Evolutionary conservation across 805 yeast species (phyloP).

Genomic region (Clavispora santaluciae): DNA sequence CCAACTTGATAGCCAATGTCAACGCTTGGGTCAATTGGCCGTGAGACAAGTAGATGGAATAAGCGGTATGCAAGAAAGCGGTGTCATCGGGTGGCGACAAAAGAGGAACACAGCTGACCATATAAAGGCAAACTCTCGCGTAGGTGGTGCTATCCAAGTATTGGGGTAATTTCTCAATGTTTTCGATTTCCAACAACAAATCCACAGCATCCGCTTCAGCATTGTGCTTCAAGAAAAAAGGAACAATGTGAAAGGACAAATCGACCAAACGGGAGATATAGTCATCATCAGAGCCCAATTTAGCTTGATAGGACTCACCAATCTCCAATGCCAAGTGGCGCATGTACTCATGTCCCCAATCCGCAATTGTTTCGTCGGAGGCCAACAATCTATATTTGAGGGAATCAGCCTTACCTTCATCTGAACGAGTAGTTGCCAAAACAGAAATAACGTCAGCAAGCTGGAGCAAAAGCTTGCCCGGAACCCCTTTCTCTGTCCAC

Average conservation of each 20-base stretch:
- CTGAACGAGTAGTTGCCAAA: constrained; percentile 90
- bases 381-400: constrained; percentile 68
- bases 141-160: constrained; percentile 82
- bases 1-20: constrained; percentile 82
- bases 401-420: constrained; percentile 72
- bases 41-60: constrained; percentile 72
- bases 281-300: constrained; percentile 32
- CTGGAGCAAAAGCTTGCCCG: constrained; percentile 40
- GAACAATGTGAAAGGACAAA: constrained; percentile 74
- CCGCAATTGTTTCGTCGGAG: constrained; percentile 57
- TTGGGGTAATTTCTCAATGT: constrained; percentile 74
- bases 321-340: constrained; percentile 94
- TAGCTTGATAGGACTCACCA: constrained; percentile 74
- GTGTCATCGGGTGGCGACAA: constrained; percentile 93
- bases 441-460: constrained; percentile 90
- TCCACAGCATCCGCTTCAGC: constrained; percentile 99
- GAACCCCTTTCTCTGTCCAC: constrained; percentile 44
- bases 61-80: constrained; percentile 84
- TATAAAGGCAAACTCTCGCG: constrained; percentile 86
- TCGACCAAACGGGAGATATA: constrained; percentile 45
- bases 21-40: constrained; percentile 85
- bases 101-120: constrained; percentile 94
- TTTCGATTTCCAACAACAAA: constrained; percentile 81
- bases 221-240: constrained; percentile 86
- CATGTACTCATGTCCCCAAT: constrained; percentile 98